Percentiles rank a stretch among this genome's conserved stretches.
phyloP scores from a whole-genome alignment of 768 basidiomycete genomes.

The Kwoniella mangroviensis region DNA sequence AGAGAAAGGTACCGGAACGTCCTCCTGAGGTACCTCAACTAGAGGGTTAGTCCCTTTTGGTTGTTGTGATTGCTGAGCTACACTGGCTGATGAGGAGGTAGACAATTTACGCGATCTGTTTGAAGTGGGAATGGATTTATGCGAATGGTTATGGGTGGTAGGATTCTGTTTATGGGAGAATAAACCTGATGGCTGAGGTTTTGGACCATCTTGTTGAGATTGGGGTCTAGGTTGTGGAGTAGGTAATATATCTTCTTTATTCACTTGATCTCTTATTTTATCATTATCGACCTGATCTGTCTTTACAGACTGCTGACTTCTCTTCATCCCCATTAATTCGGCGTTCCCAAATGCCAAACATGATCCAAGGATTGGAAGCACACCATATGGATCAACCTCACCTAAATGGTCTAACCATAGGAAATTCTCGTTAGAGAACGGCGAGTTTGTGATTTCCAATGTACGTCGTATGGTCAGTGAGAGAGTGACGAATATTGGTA shows the following conservation, averaged over 20 bases:
- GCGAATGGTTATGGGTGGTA: not conserved
- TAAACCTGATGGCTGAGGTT: conserved; percentile 1
- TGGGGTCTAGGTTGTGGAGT: not conserved
- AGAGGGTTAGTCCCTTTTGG: not conserved
- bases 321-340: conserved; percentile 40
- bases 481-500: conserved; percentile 57
- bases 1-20: not conserved
- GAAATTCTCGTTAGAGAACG: conserved; percentile 38
- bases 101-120: not conserved
- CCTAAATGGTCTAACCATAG: conserved; percentile 53
- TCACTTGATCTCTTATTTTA: not conserved
- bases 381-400: conserved; percentile 50
- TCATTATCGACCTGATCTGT: not conserved
- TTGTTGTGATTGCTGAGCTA: not conserved
- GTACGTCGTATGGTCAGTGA: conserved; percentile 56
- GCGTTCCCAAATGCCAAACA: conserved; percentile 54
- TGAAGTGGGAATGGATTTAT: not conserved
- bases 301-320: conserved; percentile 1
- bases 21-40: not conserved
- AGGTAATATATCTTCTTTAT: not conserved
- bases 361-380: conserved; percentile 54
- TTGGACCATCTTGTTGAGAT: not conserved
- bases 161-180: not conserved
- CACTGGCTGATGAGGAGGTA: not conserved
- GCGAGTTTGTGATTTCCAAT: conserved; percentile 40